Percentiles rank a stretch among this genome's conserved stretches.
phyloP scores from a whole-genome alignment of 2,329 filamentous ascomycete species.

The Bretziella fagacearum region DNA sequence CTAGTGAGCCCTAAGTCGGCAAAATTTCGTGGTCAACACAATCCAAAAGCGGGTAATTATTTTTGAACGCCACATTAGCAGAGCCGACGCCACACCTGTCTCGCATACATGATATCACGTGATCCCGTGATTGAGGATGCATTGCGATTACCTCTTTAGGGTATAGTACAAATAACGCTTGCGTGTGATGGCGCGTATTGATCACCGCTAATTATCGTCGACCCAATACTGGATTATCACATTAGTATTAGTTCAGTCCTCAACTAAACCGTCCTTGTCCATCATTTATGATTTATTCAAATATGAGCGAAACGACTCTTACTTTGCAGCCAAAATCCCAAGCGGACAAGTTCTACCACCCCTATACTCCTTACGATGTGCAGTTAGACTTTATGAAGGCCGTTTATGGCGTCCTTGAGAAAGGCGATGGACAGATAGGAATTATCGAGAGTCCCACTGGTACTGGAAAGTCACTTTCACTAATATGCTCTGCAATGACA shows the following conservation, averaged over 20 bases:
- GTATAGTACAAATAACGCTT: background rate
- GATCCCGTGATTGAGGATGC: slow-evolving; percentile 7
- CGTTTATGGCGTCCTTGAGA: slow-evolving; percentile 61
- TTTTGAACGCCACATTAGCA: slow-evolving; percentile 1
- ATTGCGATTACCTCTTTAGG: background rate
- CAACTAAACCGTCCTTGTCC: background rate
- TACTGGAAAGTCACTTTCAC: slow-evolving; percentile 75
- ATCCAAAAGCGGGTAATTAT: background rate
- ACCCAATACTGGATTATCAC: background rate
- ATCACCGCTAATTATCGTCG: background rate
- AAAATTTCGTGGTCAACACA: slow-evolving; percentile 1
- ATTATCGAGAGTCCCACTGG: slow-evolving; percentile 92
- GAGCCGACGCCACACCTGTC: background rate
- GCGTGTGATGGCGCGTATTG: background rate
- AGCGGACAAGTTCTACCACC: slow-evolving; percentile 56
- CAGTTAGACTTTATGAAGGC: slow-evolving; percentile 77
- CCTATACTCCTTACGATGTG: slow-evolving; percentile 73
- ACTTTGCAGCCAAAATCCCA: background rate
- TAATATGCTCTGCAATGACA: slow-evolving; percentile 76
- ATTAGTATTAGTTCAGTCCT: background rate
- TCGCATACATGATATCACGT: background rate
- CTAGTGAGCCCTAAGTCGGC: slow-evolving; percentile 13
- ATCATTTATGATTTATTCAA: background rate
- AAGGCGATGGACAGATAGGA: slow-evolving; percentile 54
- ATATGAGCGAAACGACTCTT: background rate